Conservation (phyloP, 2,329 filamentous ascomycete species). For the Leptodontidium sp. region DNA sequence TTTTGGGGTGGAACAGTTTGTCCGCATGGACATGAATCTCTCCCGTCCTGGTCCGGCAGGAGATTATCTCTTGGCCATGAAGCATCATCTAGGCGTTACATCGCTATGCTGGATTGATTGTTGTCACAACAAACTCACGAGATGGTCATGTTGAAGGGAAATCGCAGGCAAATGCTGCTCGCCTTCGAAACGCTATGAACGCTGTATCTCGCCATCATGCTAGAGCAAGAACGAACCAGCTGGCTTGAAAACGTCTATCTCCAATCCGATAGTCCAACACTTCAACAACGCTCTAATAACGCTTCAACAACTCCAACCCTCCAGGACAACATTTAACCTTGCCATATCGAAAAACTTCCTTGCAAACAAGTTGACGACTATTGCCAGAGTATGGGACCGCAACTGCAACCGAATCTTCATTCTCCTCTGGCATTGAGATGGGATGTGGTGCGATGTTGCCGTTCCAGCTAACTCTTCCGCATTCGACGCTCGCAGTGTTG, state of each 20-base stretch:
- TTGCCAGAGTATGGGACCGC: not conserved
- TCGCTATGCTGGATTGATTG: too few species aligned
- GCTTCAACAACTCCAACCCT: not conserved
- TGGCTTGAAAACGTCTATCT: not conserved
- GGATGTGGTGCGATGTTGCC: conserved; percentile 2
- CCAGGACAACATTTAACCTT: not conserved
- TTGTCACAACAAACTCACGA: too few species aligned
- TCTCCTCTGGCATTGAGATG: not conserved
- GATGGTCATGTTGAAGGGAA: too few species aligned
- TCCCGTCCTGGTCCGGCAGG: too few species aligned
- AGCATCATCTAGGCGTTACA: too few species aligned
- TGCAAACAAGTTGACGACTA: not conserved
- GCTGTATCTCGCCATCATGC: not conserved
- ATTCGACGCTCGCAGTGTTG: conserved; percentile 9
- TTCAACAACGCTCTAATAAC: not conserved
- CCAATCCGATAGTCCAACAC: not conserved
- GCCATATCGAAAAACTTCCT: not conserved
- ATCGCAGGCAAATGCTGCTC: not conserved
- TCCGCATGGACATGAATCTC: not conserved
- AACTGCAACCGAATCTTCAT: not conserved
- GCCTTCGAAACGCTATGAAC: not conserved
- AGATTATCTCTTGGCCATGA: too few species aligned
- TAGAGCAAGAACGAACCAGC: not conserved
- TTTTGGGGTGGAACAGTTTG: not conserved
- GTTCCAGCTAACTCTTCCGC: conserved; percentile 17